phyloP scores from a whole-genome alignment of 75 land plant species.

The Gnetum montanum region DNA sequence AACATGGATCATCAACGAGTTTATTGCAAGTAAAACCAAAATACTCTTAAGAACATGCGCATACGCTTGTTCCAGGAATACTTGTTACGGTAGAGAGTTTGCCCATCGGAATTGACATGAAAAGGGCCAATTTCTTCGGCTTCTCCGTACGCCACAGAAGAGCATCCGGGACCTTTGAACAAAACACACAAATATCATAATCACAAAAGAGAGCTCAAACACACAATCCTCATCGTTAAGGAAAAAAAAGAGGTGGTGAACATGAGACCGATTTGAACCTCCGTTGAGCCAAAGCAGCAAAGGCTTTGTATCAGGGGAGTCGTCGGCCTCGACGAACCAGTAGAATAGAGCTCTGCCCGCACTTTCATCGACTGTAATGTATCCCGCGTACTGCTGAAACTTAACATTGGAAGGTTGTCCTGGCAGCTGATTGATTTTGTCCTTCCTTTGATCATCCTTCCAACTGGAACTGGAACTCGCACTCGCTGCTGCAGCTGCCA shows the following conservation, averaged over 20 bases:
- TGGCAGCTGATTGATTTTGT: no score
- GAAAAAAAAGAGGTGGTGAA: not conserved
- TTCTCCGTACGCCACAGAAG: slow-evolving; percentile 59
- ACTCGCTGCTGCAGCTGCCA: no score
- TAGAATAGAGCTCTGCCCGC: slow-evolving; percentile 75
- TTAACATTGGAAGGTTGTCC: slow-evolving; percentile 42
- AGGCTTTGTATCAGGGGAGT: slow-evolving; percentile 23
- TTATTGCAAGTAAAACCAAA: no score
- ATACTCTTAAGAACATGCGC: no score
- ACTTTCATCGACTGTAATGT: slow-evolving; percentile 51
- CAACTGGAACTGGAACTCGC: no score
- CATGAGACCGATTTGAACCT: slow-evolving; percentile 18
- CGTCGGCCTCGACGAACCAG: slow-evolving; percentile 70
- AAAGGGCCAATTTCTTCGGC: slow-evolving; percentile 85
- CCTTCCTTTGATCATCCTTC: no score
- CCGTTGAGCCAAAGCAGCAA: slow-evolving; percentile 67
- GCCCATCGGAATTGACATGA: slow-evolving; percentile 53
- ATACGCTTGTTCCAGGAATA: slow-evolving; percentile 26
- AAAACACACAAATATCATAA: no score
- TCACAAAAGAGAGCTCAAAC: no score
- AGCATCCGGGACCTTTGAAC: slow-evolving; percentile 66
- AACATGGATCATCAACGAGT: no score
- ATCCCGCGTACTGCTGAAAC: slow-evolving; percentile 57
- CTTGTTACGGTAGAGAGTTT: slow-evolving; percentile 39
- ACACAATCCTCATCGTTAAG: no score